Evolutionary conservation across 306 rosid genomes (phyloP).

Genomic region (Quercus alba): DNA sequence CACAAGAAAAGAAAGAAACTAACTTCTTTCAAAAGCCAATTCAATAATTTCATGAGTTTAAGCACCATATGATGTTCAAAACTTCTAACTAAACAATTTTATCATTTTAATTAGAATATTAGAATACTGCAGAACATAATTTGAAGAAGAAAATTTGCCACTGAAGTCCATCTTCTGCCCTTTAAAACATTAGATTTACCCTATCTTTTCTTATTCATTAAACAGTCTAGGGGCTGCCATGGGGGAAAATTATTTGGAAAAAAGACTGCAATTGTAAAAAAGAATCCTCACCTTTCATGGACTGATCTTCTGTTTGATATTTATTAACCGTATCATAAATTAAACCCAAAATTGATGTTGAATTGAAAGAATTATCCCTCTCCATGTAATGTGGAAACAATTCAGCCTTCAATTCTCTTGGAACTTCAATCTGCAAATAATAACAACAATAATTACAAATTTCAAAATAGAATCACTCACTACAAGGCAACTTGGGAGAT

Average conservation of each 20-base stretch:
- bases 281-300: slow-evolving; percentile 36
- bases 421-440: slow-evolving; percentile 48
- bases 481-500: not conserved
- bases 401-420: slow-evolving; percentile 33
- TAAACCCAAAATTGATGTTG: slow-evolving; percentile 61
- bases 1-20: slow-evolving; percentile 8
- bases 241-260: not conserved
- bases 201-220: not conserved
- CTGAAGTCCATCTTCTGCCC: not conserved
- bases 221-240: not conserved
- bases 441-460: not conserved
- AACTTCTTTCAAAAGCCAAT: not conserved
- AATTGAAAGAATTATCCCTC: slow-evolving; percentile 34
- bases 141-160: not conserved
- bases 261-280: not conserved
- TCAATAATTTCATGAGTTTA: not conserved
- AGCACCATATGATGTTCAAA: not conserved
- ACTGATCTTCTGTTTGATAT: slow-evolving; percentile 28
- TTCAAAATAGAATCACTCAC: not conserved
- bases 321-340: slow-evolving; percentile 52
- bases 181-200: not conserved
- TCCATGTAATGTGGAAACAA: slow-evolving; percentile 70
- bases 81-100: not conserved
- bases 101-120: not conserved
- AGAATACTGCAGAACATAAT: not conserved